Conservation (phyloP, 306 rosid species). For the Rubus idaeus region DNA sequence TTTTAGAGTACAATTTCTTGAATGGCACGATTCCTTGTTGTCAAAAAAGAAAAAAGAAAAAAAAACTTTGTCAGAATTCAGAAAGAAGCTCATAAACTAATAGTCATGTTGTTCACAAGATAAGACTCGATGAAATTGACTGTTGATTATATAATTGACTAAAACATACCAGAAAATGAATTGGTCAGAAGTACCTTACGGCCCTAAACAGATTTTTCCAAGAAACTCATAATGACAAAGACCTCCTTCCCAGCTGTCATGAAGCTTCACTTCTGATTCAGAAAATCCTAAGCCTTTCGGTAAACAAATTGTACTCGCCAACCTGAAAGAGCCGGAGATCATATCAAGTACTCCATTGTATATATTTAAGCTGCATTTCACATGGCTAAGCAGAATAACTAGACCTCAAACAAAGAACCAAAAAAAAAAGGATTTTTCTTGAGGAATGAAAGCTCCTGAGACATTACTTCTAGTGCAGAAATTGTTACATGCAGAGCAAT, state of each 20-base stretch:
- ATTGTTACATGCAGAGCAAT: neutral
- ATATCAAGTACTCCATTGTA: neutral
- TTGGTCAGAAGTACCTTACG: too few species aligned
- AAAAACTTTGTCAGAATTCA: too few species aligned
- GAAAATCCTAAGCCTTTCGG: too few species aligned
- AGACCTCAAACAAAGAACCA: neutral
- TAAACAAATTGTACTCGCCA: neutral
- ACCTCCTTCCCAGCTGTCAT: neutral
- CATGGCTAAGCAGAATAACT: neutral
- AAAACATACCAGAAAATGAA: neutral
- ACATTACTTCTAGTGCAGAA: neutral
- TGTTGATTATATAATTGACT: neutral
- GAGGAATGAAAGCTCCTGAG: neutral
- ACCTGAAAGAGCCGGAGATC: neutral
- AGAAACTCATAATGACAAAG: neutral
- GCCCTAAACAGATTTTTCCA: too few species aligned
- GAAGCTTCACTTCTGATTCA: neutral
- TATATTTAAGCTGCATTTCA: neutral
- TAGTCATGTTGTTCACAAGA: neutral
- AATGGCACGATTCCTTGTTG: too few species aligned
- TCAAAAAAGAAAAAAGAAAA: too few species aligned
- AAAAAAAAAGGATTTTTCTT: neutral
- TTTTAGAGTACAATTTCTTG: too few species aligned
- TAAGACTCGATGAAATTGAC: neutral
- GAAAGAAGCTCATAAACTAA: too few species aligned